Conservation (phyloP, 352 stramenopile species). For the Globisporangium camurandrum region DNA sequence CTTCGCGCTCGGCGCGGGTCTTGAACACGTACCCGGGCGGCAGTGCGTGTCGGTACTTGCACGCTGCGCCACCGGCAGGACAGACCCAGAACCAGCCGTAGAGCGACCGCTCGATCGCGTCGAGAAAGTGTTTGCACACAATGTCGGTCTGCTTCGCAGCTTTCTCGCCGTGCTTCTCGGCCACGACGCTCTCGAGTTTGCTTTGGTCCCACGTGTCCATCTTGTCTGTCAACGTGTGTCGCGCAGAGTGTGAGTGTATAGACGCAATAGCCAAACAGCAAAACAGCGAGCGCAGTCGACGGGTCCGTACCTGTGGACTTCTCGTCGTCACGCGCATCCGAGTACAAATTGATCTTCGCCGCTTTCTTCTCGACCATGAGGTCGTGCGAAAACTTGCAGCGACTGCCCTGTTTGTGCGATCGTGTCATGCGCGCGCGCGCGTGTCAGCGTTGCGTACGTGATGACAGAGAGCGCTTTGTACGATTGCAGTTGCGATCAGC, state of each 20-base stretch:
- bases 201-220: constrained; percentile 85
- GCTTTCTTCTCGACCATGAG: constrained; percentile 83
- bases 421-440: not conserved
- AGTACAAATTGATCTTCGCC: constrained; percentile 87
- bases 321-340: constrained; percentile 62
- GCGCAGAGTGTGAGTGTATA: not conserved
- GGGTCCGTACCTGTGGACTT: constrained; percentile 34
- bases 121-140: constrained; percentile 87
- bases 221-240: constrained; percentile 28
- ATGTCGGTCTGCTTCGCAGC: constrained; percentile 81
- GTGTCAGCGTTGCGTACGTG: not conserved
- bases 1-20: constrained; percentile 79
- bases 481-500: not conserved
- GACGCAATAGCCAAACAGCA: not conserved
- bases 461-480: too few relatives aligned
- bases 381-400: constrained; percentile 88
- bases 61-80: constrained; percentile 72
- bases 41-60: constrained; percentile 83
- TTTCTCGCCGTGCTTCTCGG: constrained; percentile 81
- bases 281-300: not conserved
- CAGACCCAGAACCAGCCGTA: constrained; percentile 91
- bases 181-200: constrained; percentile 84
- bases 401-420: constrained; percentile 40
- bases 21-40: constrained; percentile 86
- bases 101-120: constrained; percentile 85